phyloP scores from a whole-genome alignment of 148 eudicot genomes.

The Chenopodium quinoa region DNA sequence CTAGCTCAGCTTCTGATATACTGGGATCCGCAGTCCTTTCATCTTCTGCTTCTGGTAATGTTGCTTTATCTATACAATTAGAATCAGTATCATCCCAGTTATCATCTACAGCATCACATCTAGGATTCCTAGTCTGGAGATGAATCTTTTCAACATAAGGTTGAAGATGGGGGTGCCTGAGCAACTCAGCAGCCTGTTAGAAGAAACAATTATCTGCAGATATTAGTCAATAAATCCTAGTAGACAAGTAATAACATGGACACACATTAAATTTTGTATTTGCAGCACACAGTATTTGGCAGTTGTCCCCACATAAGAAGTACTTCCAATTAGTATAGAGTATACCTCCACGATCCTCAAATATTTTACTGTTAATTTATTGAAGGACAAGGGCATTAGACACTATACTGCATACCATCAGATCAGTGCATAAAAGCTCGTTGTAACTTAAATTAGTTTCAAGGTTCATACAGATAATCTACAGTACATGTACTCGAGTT shows the following conservation, averaged over 20 bases:
- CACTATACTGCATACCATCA: background rate
- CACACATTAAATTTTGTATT: background rate
- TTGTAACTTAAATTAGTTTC: background rate
- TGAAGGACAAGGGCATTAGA: background rate
- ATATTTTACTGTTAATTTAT: background rate
- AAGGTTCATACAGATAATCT: background rate
- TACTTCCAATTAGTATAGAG: background rate
- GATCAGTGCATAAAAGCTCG: background rate
- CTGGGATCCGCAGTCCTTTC: slow-evolving; percentile 81
- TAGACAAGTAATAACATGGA: background rate
- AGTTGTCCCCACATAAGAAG: background rate
- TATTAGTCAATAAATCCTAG: background rate
- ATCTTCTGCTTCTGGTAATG: slow-evolving; percentile 58
- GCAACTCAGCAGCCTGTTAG: slow-evolving; percentile 88
- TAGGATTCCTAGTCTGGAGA: slow-evolving; percentile 63
- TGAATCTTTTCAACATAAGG: slow-evolving; percentile 76
- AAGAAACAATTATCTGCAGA: slow-evolving; percentile 5
- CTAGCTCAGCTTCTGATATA: slow-evolving; percentile 58
- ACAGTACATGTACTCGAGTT: background rate
- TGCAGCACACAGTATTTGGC: background rate
- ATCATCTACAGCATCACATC: slow-evolving; percentile 53
- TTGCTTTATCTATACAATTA: slow-evolving; percentile 54
- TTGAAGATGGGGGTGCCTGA: slow-evolving; percentile 77
- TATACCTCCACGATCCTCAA: background rate
- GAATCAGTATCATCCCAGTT: slow-evolving; percentile 62